Conservation (phyloP, 805 yeast species). For the Ogataea pilisensis region DNA sequence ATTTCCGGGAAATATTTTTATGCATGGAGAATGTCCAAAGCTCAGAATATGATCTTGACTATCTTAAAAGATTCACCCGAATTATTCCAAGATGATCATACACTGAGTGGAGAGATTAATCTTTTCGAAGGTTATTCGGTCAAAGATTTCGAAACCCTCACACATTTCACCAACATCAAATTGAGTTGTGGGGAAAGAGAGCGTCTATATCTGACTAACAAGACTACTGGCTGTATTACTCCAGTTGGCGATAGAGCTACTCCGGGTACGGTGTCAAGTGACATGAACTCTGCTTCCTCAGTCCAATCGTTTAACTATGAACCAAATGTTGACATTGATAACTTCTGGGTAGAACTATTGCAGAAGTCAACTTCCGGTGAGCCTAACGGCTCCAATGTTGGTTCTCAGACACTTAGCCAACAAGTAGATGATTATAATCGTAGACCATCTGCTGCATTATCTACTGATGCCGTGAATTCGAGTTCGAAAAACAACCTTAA, state of each 20-base stretch:
- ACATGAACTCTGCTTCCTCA: not conserved
- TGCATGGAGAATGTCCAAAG: constrained; percentile 65
- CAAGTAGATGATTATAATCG: no score
- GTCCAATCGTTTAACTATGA: constrained; percentile 2
- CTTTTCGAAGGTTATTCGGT: constrained; percentile 15
- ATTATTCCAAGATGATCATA: not conserved
- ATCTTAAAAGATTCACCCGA: constrained; percentile 25
- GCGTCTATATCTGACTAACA: not conserved
- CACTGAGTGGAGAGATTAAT: constrained; percentile 6
- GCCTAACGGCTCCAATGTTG: not conserved
- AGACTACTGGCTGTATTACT: not conserved
- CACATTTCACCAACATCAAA: constrained; percentile 7
- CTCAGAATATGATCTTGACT: constrained; percentile 40
- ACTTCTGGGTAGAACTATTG: constrained; percentile 25
- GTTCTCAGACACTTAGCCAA: no score
- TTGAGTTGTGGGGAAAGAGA: not conserved
- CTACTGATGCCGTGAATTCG: no score
- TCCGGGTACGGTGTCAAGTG: not conserved
- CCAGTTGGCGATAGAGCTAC: not conserved
- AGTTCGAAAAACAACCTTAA: no score
- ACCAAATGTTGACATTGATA: constrained; percentile 19
- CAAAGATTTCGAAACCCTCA: constrained; percentile 15
- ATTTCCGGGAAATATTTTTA: constrained; percentile 58
- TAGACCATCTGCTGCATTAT: no score
- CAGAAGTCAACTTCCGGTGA: constrained; percentile 2